Base-by-base conservation (phyloP, 805 yeast genomes). In the Zygoascus ofunaensis region DNA sequence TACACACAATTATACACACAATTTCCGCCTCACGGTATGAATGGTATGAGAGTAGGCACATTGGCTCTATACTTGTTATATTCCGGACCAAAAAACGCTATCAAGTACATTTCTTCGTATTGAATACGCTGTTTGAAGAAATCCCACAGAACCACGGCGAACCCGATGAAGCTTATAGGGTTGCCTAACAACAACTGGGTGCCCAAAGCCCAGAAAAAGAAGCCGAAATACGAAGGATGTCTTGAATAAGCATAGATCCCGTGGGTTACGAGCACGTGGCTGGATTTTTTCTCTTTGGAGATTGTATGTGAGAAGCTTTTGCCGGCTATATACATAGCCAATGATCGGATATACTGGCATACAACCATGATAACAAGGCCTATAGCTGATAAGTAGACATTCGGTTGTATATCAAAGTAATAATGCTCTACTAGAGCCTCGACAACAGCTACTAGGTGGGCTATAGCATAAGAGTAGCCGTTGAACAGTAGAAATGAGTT, bases 221-320 rank as follows among this genome's bases (percentile, higher is more conserved):
- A 92, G 0, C 97, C 98, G 34, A 79, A 73, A 62, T 92, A 92
- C 39, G 94, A 80, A 4, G 98, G 98, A 60, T 92, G 98, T 49
- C 98, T 71, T 14, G 76, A 64, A 21, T 63, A 50, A 1, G 69
- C 46, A 61, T 90, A 92, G 2, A 90, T 65, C 0, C 97, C 97
- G 8, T 62, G 52, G 0, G 86, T 85, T 10, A 92, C 80, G 36
- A 92, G 68, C 7, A 52, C 63, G 59, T 92, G 98, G 43, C 73
- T 73, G 0, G 62, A 53, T 26, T 66, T 60, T 42, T 72, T 78
- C 15, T 64, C 59, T 2, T 72, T 60, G 39, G 80, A 86, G 1
- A 92, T 75, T 36, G 79, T 63, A 62, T 92, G 99, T 42, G 86
- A 82, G 64, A 92, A 92, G 2, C 94, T 85, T 42, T 74, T 72